These are phyloP conservation scores for Populus davidiana DNA, from an alignment of 345 rosid species.

Conservation along the genomic window DNA sequence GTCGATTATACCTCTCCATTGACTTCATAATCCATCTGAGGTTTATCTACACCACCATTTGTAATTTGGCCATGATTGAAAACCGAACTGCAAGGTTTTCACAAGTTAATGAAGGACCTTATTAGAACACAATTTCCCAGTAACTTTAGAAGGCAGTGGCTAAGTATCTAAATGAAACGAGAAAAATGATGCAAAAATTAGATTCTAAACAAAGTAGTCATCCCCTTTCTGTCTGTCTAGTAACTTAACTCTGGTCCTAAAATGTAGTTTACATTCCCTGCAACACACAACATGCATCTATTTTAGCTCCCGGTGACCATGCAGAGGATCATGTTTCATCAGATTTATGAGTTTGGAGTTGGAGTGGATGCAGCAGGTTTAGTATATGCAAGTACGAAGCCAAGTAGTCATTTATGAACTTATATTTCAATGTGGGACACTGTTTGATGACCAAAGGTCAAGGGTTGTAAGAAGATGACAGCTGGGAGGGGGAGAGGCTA, in stretches of 20 bases:
- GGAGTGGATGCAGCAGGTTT: neutral
- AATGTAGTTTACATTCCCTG: neutral
- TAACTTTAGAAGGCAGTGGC: neutral
- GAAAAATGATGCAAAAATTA: neutral
- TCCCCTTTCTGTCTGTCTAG: neutral
- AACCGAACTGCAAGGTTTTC: conserved; percentile 47
- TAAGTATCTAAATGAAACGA: neutral
- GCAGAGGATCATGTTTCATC: neutral
- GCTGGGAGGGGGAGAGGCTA: neutral
- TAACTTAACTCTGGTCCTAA: neutral
- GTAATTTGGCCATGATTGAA: conserved; percentile 51
- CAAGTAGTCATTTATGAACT: neutral
- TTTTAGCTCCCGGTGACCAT: neutral
- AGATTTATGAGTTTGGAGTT: neutral
- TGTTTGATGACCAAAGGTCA: neutral
- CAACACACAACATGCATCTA: neutral
- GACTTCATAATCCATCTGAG: conserved; percentile 69
- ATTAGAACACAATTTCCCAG: conserved; percentile 1
- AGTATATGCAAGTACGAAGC: neutral
- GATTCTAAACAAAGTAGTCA: neutral
- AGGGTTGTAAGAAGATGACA: neutral
- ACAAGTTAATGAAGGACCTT: conserved; percentile 11
- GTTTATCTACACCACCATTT: conserved; percentile 35
- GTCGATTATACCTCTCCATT: conserved; percentile 70
- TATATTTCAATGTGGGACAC: neutral